Evolutionary conservation across 1,139 yeast genomes (phyloP).

Genomic region (Nakaseomyces glabratus): DNA sequence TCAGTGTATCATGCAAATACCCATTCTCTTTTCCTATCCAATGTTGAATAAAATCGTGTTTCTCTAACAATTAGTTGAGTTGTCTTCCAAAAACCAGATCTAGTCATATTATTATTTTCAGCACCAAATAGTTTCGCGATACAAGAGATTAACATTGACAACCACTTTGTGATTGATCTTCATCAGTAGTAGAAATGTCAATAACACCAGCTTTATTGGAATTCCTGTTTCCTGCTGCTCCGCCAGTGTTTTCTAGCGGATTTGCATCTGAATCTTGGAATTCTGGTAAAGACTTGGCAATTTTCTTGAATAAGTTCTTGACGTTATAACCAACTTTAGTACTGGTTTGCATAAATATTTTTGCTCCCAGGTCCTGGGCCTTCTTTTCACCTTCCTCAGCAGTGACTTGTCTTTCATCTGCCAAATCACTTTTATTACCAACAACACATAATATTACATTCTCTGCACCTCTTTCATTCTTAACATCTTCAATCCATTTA

Average conservation of each 20-base stretch:
- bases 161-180: slow-evolving; percentile 23
- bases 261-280: slow-evolving; percentile 43
- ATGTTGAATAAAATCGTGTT: no score
- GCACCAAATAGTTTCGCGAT: no score
- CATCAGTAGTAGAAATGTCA: slow-evolving; percentile 26
- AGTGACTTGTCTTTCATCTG: slow-evolving; percentile 65
- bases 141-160: slow-evolving; percentile 32
- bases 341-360: slow-evolving; percentile 82
- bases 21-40: no score
- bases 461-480: slow-evolving; percentile 59
- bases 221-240: slow-evolving; percentile 11
- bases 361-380: slow-evolving; percentile 69
- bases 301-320: slow-evolving; percentile 76
- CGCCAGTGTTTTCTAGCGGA: slow-evolving; percentile 34
- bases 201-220: slow-evolving; percentile 26
- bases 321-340: slow-evolving; percentile 94
- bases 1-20: no score
- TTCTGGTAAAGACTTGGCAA: slow-evolving; percentile 87
- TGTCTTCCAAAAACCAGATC: no score
- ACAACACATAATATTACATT: slow-evolving; percentile 64
- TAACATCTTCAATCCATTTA: slow-evolving; percentile 82
- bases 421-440: slow-evolving; percentile 72
- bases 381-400: slow-evolving; percentile 71
- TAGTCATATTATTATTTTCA: no score
- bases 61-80: no score